A percentile compares a stretch with the other conserved stretches of the same genome.
These are phyloP conservation scores for Ceratocystis variospora DNA, from an alignment of 2,329 filamentous ascomycete genomes.

Conservation along the genomic window DNA sequence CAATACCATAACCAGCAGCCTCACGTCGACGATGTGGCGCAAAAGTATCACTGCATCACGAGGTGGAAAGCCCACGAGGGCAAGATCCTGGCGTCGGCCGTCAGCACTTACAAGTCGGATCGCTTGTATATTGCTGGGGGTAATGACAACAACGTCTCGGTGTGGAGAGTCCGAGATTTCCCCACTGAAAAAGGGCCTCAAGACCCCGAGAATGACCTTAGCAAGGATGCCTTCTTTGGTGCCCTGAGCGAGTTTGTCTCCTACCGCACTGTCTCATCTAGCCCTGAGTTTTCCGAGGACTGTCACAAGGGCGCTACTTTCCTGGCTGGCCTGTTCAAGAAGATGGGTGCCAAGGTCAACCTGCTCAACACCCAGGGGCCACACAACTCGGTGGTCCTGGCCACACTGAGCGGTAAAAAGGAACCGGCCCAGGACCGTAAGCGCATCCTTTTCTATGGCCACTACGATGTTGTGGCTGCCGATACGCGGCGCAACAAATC, in stretches of 20 bases:
- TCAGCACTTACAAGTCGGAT: slow-evolving; percentile 53
- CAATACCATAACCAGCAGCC: slow-evolving; percentile 35
- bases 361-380: slow-evolving; percentile 70
- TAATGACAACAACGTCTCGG: slow-evolving; percentile 76
- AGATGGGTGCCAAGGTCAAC: slow-evolving; percentile 76
- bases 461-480: slow-evolving; percentile 92
- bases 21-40: slow-evolving; percentile 42
- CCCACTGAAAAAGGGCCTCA: slow-evolving; percentile 25
- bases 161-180: slow-evolving; percentile 61
- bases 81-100: slow-evolving; percentile 72
- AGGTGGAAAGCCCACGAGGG: slow-evolving; percentile 76
- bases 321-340: slow-evolving; percentile 78
- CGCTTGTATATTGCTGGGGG: slow-evolving; percentile 89
- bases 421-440: slow-evolving; percentile 54
- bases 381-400: slow-evolving; percentile 86
- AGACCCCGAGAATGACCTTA: slow-evolving; percentile 24
- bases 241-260: slow-evolving; percentile 76
- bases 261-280: slow-evolving; percentile 81
- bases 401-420: slow-evolving; percentile 68
- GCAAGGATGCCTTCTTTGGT: slow-evolving; percentile 44
- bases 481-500: slow-evolving; percentile 60
- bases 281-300: slow-evolving; percentile 74
- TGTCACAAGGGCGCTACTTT: slow-evolving; percentile 88
- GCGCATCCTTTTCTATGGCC: slow-evolving; percentile 89
- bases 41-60: slow-evolving; percentile 67